phyloP scores from a whole-genome alignment of 257 asterid genomes.

The Nicotiana obtusifolia region DNA sequence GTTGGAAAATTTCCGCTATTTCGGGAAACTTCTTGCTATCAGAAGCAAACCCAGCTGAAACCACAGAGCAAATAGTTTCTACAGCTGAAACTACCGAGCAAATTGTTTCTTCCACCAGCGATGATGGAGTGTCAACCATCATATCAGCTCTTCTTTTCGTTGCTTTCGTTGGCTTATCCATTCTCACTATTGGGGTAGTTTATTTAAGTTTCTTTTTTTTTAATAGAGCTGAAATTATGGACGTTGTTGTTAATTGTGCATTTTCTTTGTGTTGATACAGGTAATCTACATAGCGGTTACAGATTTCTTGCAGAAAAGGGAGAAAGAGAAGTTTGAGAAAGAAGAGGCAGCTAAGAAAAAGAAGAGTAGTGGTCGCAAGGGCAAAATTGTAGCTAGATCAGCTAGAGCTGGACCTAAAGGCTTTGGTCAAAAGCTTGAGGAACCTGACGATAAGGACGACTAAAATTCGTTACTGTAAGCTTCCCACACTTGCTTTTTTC shows the following conservation, averaged over 20 bases:
- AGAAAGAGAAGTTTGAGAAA: conserved; percentile 65
- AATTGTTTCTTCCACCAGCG: conserved; percentile 33
- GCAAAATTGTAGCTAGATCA: conserved; percentile 33
- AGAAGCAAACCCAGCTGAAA: too few species aligned
- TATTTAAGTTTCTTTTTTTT: too few species aligned
- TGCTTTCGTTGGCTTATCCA: conserved; percentile 69
- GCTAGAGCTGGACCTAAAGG: conserved; percentile 71
- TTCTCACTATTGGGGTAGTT: conserved; percentile 74
- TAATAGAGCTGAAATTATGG: too few species aligned
- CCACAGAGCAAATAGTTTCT: conserved; percentile 13
- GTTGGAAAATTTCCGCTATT: conserved; percentile 34
- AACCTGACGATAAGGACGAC: conserved; percentile 31
- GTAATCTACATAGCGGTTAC: conserved; percentile 77
- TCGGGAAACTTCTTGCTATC: conserved; percentile 18
- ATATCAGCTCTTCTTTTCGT: conserved; percentile 45
- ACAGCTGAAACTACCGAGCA: conserved; percentile 41
- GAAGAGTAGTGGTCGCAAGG: conserved; percentile 42
- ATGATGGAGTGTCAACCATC: conserved; percentile 36
- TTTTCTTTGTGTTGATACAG: conserved; percentile 23
- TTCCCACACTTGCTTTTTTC: too few species aligned
- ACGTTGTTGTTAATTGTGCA: conserved; percentile 4
- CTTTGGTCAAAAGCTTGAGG: conserved; percentile 68
- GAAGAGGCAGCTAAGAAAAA: conserved; percentile 65
- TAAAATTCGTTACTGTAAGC: background rate
- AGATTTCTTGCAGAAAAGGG: conserved; percentile 84